Evolutionary conservation across 106 monocot species (phyloP).

Genomic region (Dendrobium catenatum): DNA sequence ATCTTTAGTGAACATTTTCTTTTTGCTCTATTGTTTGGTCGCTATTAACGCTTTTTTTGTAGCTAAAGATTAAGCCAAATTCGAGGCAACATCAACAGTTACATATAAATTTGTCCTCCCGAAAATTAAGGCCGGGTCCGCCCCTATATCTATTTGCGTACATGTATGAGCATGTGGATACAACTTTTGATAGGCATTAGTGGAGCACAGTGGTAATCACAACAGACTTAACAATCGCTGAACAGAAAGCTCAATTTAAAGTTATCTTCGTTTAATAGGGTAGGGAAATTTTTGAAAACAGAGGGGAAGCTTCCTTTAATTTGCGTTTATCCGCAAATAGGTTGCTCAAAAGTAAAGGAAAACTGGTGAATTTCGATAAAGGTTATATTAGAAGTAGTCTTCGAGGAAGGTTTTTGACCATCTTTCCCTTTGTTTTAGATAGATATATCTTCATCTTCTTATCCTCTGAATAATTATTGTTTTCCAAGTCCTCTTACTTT

Average conservation of each 20-base stretch:
- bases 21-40: too few relatives aligned
- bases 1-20: too few relatives aligned
- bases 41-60: too few relatives aligned
- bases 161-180: not conserved
- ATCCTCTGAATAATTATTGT: not conserved
- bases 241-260: not conserved
- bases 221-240: not conserved
- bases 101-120: too few relatives aligned
- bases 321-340: conserved; percentile 23
- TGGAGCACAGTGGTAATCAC: not conserved
- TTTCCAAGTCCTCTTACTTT: conserved; percentile 9
- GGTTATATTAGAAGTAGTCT: conserved; percentile 40
- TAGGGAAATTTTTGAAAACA: not conserved
- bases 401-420: conserved; percentile 61
- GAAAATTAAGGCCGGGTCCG: too few relatives aligned
- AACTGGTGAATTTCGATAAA: conserved; percentile 55
- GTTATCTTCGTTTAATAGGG: not conserved
- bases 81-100: too few relatives aligned
- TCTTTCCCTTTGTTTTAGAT: conserved; percentile 27
- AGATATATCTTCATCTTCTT: not conserved
- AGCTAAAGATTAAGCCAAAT: too few relatives aligned
- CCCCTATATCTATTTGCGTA: not conserved
- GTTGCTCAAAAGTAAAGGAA: conserved; percentile 26
- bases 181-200: not conserved
- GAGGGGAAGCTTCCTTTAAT: conserved; percentile 30